Percentiles rank a stretch among this genome's conserved stretches.
phyloP scores from a whole-genome alignment of 805 yeast genomes.

The Pichia insulana region DNA sequence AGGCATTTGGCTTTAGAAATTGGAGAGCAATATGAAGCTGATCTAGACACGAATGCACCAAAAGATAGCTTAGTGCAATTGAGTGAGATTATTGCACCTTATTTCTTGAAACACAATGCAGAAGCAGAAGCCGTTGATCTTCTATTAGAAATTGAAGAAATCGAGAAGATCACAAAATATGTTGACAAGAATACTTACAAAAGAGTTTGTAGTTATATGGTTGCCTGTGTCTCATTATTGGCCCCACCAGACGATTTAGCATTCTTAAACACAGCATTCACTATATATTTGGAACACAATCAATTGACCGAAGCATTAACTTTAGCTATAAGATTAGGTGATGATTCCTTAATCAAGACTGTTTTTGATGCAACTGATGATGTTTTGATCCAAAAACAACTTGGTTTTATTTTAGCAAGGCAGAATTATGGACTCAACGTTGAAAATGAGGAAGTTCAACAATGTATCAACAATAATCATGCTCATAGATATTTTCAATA shows the following conservation, averaged over 20 bases:
- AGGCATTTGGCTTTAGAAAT: constrained; percentile 94
- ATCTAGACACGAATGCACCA: constrained; percentile 24
- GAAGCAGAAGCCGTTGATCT: constrained; percentile 98
- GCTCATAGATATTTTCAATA: constrained; percentile 73
- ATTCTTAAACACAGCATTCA: constrained; percentile 79
- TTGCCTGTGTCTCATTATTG: constrained; percentile 89
- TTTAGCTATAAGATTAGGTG: constrained; percentile 82
- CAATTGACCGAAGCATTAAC: constrained; percentile 85
- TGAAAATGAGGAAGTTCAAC: constrained; percentile 70
- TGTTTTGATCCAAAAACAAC: constrained; percentile 69
- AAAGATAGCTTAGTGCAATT: constrained; percentile 42
- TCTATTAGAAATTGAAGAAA: constrained; percentile 78
- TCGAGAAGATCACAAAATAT: constrained; percentile 72
- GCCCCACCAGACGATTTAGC: constrained; percentile 91
- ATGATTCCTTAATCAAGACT: constrained; percentile 63
- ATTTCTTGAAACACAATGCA: constrained; percentile 88
- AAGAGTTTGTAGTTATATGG: constrained; percentile 90
- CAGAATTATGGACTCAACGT: constrained; percentile 74
- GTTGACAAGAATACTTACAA: constrained; percentile 79
- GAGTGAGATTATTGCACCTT: constrained; percentile 74
- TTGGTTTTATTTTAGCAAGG: constrained; percentile 80
- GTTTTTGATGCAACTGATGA: constrained; percentile 81
- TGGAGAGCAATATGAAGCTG: constrained; percentile 73
- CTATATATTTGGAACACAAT: constrained; percentile 70
- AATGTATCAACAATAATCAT: constrained; percentile 71